Percentiles rank a stretch among this genome's conserved stretches.
These are phyloP conservation scores for Adansonia gregorii DNA, from an alignment of 441 rosid species.

Conservation along the genomic window DNA sequence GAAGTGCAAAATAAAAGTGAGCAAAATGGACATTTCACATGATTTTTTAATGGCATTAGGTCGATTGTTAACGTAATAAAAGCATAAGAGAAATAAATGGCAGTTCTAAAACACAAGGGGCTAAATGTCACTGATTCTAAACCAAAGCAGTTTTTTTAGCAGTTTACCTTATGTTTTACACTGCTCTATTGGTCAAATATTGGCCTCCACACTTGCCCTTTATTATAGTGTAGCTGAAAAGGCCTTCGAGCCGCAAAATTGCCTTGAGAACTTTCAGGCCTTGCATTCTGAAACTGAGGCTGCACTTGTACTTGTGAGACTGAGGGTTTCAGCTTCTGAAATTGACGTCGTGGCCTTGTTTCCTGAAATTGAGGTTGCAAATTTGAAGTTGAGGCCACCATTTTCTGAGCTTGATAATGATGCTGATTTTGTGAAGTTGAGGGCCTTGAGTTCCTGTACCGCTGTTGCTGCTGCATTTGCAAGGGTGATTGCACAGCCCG, in stretches of 20 bases:
- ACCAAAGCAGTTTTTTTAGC: too few species aligned
- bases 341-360: conserved; percentile 16
- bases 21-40: too few species aligned
- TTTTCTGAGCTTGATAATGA: not conserved
- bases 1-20: too few species aligned
- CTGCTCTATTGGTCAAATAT: conserved; percentile 37
- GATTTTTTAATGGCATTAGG: too few species aligned
- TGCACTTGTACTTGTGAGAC: conserved; percentile 25
- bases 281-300: conserved; percentile 28
- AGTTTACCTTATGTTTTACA: too few species aligned
- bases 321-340: conserved; percentile 3
- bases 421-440: conserved; percentile 10
- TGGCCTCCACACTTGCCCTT: conserved; percentile 61
- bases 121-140: too few species aligned
- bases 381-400: not conserved
- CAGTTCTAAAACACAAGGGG: too few species aligned
- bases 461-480: conserved; percentile 36
- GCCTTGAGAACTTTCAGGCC: conserved; percentile 27
- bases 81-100: too few species aligned
- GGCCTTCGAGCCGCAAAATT: conserved; percentile 31
- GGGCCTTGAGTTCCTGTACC: conserved; percentile 5
- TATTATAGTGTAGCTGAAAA: conserved; percentile 31
- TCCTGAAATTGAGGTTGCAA: not conserved
- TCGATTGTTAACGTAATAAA: too few species aligned
- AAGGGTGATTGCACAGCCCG: conserved; percentile 27